Percentiles rank a stretch among this genome's conserved stretches.
Evolutionary conservation across 2,329 filamentous ascomycete species (phyloP).

Genomic region (Exserohilum turcica): DNA sequence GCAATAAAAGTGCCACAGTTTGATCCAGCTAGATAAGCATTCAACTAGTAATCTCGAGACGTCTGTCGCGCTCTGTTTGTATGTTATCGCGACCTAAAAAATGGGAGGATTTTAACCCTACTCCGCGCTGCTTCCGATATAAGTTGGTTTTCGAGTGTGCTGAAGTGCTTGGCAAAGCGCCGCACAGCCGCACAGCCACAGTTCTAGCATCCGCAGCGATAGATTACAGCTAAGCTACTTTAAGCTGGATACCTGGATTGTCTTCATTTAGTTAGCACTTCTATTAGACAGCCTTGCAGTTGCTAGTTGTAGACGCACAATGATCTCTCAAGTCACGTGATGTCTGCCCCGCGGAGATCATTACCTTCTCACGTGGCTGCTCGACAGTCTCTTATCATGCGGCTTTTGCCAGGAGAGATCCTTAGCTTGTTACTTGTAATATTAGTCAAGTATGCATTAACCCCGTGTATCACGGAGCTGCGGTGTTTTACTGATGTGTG

Average conservation of each 20-base stretch:
- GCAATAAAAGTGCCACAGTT: not conserved
- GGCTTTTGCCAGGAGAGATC: too few species aligned
- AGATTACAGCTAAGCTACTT: slow-evolving; percentile 13
- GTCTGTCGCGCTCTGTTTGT: not conserved
- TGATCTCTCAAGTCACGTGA: too few species aligned
- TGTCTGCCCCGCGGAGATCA: too few species aligned
- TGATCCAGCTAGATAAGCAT: not conserved
- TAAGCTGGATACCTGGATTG: slow-evolving; percentile 15
- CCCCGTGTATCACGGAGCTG: too few species aligned
- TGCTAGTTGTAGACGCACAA: too few species aligned
- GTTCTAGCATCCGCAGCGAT: slow-evolving; percentile 12
- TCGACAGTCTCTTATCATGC: too few species aligned
- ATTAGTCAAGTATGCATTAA: too few species aligned
- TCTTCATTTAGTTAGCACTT: too few species aligned
- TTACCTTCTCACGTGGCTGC: too few species aligned
- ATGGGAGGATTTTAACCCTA: not conserved
- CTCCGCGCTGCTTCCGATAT: not conserved
- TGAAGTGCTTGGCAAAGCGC: not conserved
- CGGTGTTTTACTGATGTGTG: not conserved
- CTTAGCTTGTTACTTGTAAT: too few species aligned
- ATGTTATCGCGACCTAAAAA: not conserved
- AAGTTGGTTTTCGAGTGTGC: not conserved
- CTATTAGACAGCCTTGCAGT: too few species aligned
- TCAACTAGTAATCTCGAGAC: not conserved
- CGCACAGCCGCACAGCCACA: slow-evolving; percentile 4